Percentiles rank a stretch among this genome's conserved stretches.
Conservation (phyloP, 805 yeast genomes). For the Metschnikowia continentalis region DNA sequence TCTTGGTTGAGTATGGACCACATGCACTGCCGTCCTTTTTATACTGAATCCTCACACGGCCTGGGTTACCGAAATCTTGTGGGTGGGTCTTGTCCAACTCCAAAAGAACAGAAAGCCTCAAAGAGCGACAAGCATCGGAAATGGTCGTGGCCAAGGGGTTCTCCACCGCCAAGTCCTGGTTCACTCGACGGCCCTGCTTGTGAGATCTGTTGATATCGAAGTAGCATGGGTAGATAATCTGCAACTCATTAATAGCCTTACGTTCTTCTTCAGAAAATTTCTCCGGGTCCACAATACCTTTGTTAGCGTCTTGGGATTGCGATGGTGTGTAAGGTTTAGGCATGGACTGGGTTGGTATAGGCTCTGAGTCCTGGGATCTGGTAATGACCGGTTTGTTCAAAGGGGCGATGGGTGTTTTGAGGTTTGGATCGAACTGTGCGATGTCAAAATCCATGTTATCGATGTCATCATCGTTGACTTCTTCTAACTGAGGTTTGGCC, state of each 20-base stretch:
- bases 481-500: slow-evolving; percentile 67
- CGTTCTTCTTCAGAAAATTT: slow-evolving; percentile 35
- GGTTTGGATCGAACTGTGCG: slow-evolving; percentile 75
- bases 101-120: slow-evolving; percentile 43
- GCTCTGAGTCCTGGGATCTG: slow-evolving; percentile 52
- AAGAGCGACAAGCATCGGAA: slow-evolving; percentile 62
- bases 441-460: slow-evolving; percentile 92
- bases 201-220: slow-evolving; percentile 77
- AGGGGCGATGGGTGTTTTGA: slow-evolving; percentile 70
- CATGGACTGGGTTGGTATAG: slow-evolving; percentile 9
- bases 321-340: not conserved
- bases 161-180: slow-evolving; percentile 61
- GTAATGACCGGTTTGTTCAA: slow-evolving; percentile 52
- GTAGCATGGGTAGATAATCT: slow-evolving; percentile 84
- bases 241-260: slow-evolving; percentile 64
- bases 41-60: slow-evolving; percentile 79
- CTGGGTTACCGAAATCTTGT: slow-evolving; percentile 96
- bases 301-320: slow-evolving; percentile 1
- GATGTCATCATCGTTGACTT: slow-evolving; percentile 77
- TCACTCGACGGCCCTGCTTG: slow-evolving; percentile 80
- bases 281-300: slow-evolving; percentile 14
- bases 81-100: slow-evolving; percentile 90
- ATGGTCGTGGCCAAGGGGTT: slow-evolving; percentile 86
- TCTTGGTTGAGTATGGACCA: slow-evolving; percentile 42
- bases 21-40: slow-evolving; percentile 47